Conservation (phyloP, 2,329 filamentous ascomycete species). For the Fusarium anthophilum region DNA sequence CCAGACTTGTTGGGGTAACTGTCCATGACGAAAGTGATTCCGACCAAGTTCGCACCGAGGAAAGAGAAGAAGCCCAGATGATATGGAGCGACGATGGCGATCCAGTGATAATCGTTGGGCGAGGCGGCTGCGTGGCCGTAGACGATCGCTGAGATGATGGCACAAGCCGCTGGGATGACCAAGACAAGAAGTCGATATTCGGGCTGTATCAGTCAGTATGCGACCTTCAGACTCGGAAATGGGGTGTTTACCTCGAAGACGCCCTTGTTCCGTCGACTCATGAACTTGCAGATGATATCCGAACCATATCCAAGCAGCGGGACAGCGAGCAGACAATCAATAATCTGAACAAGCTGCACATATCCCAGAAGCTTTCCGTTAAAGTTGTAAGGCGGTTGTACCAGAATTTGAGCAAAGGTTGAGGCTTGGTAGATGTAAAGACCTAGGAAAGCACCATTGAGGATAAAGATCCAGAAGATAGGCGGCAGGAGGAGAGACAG, state of each 20-base stretch:
- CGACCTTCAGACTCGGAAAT: accelerated
- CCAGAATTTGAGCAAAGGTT: background rate
- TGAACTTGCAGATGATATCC: background rate
- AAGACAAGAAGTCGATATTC: slow-evolving; percentile 3
- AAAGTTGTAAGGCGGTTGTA: background rate
- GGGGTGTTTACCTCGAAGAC: background rate
- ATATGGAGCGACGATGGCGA: background rate
- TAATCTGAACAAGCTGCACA: slow-evolving; percentile 3
- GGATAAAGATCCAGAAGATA: slow-evolving; percentile 8
- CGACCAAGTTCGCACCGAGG: background rate
- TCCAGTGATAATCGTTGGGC: slow-evolving; percentile 6
- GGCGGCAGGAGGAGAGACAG: background rate
- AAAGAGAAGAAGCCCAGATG: slow-evolving; percentile 9
- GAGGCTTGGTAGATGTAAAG: slow-evolving; percentile 14
- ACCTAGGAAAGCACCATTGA: slow-evolving; percentile 12
- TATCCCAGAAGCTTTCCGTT: background rate
- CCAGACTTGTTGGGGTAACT: slow-evolving; percentile 9
- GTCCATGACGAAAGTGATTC: slow-evolving; percentile 10
- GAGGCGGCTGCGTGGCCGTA: background rate
- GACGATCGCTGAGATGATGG: background rate
- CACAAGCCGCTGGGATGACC: background rate
- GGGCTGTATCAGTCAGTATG: background rate
- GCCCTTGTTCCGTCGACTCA: background rate
- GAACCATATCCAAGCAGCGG: background rate
- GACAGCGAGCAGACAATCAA: background rate